Conservation (phyloP, 2,329 filamentous ascomycete species). For the Rhinocladiella mackenziei region DNA sequence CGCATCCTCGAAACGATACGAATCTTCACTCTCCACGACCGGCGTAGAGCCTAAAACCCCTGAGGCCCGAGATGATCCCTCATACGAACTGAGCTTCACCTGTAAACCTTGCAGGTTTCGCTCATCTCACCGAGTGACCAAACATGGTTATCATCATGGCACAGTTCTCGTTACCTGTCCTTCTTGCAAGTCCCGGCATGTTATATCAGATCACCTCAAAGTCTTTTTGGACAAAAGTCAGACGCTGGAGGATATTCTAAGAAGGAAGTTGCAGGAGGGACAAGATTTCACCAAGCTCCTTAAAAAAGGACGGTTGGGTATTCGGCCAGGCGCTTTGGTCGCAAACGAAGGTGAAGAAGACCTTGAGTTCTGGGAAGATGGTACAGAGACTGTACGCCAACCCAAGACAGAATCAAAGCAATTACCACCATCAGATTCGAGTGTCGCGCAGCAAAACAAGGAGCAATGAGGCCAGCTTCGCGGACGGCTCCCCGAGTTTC, state of each 20-base stretch:
- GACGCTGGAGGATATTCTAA: constrained; percentile 43
- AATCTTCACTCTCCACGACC: constrained; percentile 23
- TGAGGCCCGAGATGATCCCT: constrained; percentile 32
- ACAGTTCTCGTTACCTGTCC: constrained; percentile 88
- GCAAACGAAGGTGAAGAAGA: constrained; percentile 65
- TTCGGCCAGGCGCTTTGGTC: constrained; percentile 57
- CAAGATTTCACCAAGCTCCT: constrained; percentile 65
- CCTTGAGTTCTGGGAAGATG: constrained; percentile 86
- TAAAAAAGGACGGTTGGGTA: constrained; percentile 68
- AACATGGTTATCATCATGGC: constrained; percentile 75
- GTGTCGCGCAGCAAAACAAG: too few relatives aligned
- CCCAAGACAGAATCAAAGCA: neutral
- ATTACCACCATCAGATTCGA: too few relatives aligned
- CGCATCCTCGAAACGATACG: constrained; percentile 10
- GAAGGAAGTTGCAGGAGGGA: constrained; percentile 33
- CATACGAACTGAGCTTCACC: constrained; percentile 87
- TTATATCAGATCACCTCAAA: constrained; percentile 85
- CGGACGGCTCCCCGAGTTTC: too few relatives aligned
- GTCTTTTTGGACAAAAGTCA: constrained; percentile 47
- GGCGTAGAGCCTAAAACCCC: constrained; percentile 9
- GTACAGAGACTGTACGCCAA: constrained; percentile 39
- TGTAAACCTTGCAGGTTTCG: constrained; percentile 79
- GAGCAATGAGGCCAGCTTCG: too few relatives aligned
- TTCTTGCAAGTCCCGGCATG: constrained; percentile 75
- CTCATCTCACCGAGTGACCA: constrained; percentile 64